Base-by-base conservation (phyloP, 2,329 filamentous ascomycete species). In the Cercospora citrullina region DNA sequence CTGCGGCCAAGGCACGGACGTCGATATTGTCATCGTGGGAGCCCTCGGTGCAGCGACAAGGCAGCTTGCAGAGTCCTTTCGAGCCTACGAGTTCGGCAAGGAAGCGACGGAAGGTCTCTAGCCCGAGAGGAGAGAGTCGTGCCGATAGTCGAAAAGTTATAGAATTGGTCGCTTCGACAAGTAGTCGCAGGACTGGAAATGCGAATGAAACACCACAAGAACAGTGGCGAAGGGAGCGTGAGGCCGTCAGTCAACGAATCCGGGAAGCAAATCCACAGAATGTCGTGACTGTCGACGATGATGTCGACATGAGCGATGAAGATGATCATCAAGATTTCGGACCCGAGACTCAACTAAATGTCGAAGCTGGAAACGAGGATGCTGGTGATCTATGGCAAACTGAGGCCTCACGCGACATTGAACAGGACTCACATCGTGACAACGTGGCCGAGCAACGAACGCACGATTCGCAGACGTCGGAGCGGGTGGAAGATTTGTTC, bases 341-440 rank as follows among this genome's bases (percentile, higher is more conserved):
- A 39, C 21, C 53, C 21, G 63, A 67, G 23, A 28, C 28, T 33
- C 55, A 58, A 58, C 7, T 58, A n/a, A 18, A 59, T 4, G 60
- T 30, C 14, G 21, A 69, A 68, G 55, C 28, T 31, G 60, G 33
- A 5, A n/a, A 21, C 28, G 60, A 48, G 23, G 18, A 21, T 12
- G 69, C 67, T 3, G 76, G 75, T 18, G 82, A 84, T 64, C 78
- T 84, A 23, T 84, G 83, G 83, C 78, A 82, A 73, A 82, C 83
- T 66, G 82, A 84, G 70, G 82, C 81, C 16, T 83, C 81, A 51
- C 78, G 81, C 8, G 72, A 72, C 5, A 66, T 72, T 1, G 73
- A 76, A n/a, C 72, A 75, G 18, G 69, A 69, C 21, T n/a, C 57
- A 18, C 39, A 42, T 21, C 33, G n/a, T 28, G 21, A 28, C 28